Percentiles rank a stretch among this genome's conserved stretches.
Conservation (phyloP, 192 early-diverging fungal species). For the Coemansia sp. region DNA sequence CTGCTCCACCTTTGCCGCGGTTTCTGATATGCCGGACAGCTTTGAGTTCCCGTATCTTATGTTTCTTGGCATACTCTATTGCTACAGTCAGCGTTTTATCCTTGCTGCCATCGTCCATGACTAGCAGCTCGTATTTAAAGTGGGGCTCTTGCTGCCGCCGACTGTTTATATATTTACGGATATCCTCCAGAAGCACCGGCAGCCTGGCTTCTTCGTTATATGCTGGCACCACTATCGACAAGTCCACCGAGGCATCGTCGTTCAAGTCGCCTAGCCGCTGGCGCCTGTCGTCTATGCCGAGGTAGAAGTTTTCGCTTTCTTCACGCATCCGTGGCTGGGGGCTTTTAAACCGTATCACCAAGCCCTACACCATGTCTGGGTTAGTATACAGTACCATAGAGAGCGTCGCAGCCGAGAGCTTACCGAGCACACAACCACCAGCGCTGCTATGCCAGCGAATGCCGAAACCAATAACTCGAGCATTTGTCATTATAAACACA, state of each 20-base stretch:
- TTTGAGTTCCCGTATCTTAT: constrained; percentile 60
- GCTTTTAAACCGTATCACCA: constrained; percentile 43
- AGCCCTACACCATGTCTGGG: constrained; percentile 13
- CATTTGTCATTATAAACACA: constrained; percentile 10
- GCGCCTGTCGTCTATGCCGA: constrained; percentile 38
- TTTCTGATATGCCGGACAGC: constrained; percentile 78
- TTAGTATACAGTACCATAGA: too few species aligned
- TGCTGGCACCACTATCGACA: constrained; percentile 85
- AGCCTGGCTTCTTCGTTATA: constrained; percentile 87
- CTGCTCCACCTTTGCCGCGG: constrained; percentile 91
- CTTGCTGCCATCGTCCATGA: constrained; percentile 89
- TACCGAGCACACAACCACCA: constrained; percentile 20
- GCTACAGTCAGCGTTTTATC: constrained; percentile 75
- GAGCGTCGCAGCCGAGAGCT: constrained; percentile 5
- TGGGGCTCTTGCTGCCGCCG: constrained; percentile 36
- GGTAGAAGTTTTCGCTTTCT: constrained; percentile 52
- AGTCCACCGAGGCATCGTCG: constrained; percentile 46
- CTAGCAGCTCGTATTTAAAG: constrained; percentile 80
- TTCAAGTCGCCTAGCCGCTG: constrained; percentile 30
- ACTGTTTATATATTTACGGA: constrained; percentile 62
- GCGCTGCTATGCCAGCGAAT: constrained; percentile 10
- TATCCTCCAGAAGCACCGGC: constrained; percentile 81
- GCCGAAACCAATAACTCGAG: constrained; percentile 10
- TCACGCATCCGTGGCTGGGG: constrained; percentile 44
- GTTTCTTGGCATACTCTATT: constrained; percentile 61